These are phyloP conservation scores for Paramecium tetraurelia DNA, from an alignment of 73 alveolate species.

Conservation along the genomic window DNA sequence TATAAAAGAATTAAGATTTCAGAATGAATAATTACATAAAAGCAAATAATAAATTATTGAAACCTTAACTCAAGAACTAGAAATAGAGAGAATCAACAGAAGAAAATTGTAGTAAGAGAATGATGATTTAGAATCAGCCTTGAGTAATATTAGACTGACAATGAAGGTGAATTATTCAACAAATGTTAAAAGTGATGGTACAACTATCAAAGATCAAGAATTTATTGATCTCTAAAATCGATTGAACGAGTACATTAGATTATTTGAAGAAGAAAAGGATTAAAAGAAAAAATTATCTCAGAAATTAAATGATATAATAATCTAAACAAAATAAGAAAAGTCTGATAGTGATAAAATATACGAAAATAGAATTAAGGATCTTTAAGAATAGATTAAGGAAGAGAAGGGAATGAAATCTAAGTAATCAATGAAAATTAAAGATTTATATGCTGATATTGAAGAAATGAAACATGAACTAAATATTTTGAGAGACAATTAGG, in stretches of 20 bases:
- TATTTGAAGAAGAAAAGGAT: conserved; percentile 47
- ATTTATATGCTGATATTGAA: neutral
- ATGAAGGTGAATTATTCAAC: neutral
- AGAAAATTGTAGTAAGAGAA: neutral
- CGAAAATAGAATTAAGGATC: conserved; percentile 40
- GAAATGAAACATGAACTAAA: neutral
- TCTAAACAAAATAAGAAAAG: neutral
- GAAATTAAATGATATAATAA: conserved; percentile 13
- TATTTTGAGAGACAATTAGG: neutral
- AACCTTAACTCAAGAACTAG: conserved; percentile 9
- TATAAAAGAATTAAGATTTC: neutral
- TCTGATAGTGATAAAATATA: conserved; percentile 36
- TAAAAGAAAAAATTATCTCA: conserved; percentile 16
- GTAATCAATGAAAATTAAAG: neutral
- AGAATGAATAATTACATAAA: neutral
- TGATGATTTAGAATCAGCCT: conserved; percentile 8
- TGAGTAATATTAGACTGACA: neutral
- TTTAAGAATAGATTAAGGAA: neutral
- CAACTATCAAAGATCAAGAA: neutral
- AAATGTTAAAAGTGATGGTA: neutral
- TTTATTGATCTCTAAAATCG: neutral
- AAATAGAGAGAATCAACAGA: conserved; percentile 17
- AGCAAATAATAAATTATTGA: neutral
- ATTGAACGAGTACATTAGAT: conserved; percentile 24
- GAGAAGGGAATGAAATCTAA: neutral